Base-by-base conservation (phyloP, 106 monocot genomes). In the Acorus gramineus region DNA sequence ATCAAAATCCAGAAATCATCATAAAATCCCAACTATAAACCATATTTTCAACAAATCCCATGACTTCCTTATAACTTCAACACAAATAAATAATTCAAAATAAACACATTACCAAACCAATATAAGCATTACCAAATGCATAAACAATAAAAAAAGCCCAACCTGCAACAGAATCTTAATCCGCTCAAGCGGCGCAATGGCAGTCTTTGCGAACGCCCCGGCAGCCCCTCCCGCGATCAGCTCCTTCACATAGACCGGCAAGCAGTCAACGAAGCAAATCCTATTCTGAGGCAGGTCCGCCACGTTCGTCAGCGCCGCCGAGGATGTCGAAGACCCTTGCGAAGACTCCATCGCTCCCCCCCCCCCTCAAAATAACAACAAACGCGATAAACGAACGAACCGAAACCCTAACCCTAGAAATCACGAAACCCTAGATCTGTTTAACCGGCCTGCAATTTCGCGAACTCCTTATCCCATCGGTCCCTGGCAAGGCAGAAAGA, bases 141-240 rank as follows among this genome's bases (percentile, higher is more conserved):
- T 28, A 28, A 28, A 28, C 28, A 28, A 28, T 28, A 28, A 28
- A 28, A 28, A 28, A 28, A 28, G n/a, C n/a, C 28, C 28, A 28
- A 28, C 84, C 92, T 93, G 92, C 60, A 87, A 90, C 13, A 96
- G 73, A 50, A 96, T 96, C 84, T 96, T 96, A 71, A 90, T 83
- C 9, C 87, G 82, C 61, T 96, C 95, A 53, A 96, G 82, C 55
- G 95, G 95, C 2, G 90, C 95, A 45, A 96, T 87, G 69, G 90
- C 82, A 12, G 87, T 87, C 81, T 96, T 96, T 64, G 95, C 87
- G 66, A 96, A 50, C 2, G 87, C 95, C 0, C 95, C 95, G 47
- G 95, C 95, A 14, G 85, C 80, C 2, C 91, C 91, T 6, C 91
- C 91, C 13, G 91, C 91, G 7, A 98, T 49, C 50, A 91, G 79